phyloP scores from a whole-genome alignment of 768 basidiomycete species.

The Leccinum truebloodii region DNA sequence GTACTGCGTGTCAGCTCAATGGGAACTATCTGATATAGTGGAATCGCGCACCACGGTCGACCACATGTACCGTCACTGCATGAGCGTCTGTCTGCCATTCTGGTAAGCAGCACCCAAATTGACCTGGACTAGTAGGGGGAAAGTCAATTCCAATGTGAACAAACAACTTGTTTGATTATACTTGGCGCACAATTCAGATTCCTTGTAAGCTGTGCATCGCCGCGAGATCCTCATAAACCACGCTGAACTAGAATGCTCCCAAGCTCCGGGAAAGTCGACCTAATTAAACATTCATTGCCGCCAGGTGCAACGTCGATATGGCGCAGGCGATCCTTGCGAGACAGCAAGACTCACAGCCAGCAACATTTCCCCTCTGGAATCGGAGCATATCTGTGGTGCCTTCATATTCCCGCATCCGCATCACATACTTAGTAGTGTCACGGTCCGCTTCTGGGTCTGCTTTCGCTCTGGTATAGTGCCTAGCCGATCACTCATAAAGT shows the following conservation, averaged over 20 bases:
- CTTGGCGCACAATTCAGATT: background rate
- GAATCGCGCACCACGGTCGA: background rate
- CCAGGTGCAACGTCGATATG: background rate
- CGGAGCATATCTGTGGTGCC: background rate
- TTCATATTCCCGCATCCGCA: background rate
- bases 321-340: background rate
- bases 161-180: background rate
- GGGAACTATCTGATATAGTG: background rate
- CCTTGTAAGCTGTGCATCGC: background rate
- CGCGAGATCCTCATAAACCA: background rate
- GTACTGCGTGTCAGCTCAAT: background rate
- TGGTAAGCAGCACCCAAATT: background rate
- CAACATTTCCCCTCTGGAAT: too few species aligned
- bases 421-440: background rate
- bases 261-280: background rate
- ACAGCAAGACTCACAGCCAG: background rate
- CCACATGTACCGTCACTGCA: background rate
- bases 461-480: background rate
- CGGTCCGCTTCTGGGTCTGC: background rate
- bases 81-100: background rate
- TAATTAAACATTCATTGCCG: background rate
- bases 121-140: background rate
- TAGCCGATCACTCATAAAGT: background rate
- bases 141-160: background rate
- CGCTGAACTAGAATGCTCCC: background rate